Evolutionary conservation across 2,329 filamentous ascomycete species (phyloP), one percentile per base, ranked within the genome.

Genomic region (Nemania sp.): DNA sequence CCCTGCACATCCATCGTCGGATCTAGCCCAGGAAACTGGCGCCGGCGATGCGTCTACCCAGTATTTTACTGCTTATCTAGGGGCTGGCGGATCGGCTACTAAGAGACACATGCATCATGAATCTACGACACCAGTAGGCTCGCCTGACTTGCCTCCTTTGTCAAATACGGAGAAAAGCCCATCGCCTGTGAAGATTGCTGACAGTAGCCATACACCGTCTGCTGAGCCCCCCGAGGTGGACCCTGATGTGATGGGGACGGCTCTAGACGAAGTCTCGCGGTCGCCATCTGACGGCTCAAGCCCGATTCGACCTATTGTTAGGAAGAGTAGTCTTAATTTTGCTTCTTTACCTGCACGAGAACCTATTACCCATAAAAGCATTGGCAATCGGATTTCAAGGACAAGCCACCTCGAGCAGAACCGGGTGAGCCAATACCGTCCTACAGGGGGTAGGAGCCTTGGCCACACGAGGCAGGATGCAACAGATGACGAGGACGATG

Each of bases 251-350:
- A 70, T 72, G 72, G 77, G 78, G 22, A 69, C 70, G 32, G 73
- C 64, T 5, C 64, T 74, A 11, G 77, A 79, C 41, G 77, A 77
- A 47, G 56, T 67, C 1, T 71, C 73, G 26, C 68, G 85, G 68
- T 91, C 90, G 2, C 87, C 87, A 18, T 92, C 91, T 1, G 90
- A 93, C 55, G 86, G 83, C 0, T 93, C 92, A 0, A 94, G 91
- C 73, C 92, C 92, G 0, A 89, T 92, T 56, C 87, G 93, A 72
- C 91, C 92, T 1, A 84, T 93, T 32, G 87, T 97, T 72, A 90
- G 95, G 68, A 98, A 98, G 84, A 97, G 94, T 80, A 98, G 95
- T 78, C 86, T 99, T 68, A 97, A 92, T 67, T 98, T 99, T 81
- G 93, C 96, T 43, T 93, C 96, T 20, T 85, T 99, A 13, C 96